Evolutionary conservation across 805 yeast genomes (phyloP), one percentile per base, ranked within the genome.

Genomic region (Myxozyma monticola): DNA sequence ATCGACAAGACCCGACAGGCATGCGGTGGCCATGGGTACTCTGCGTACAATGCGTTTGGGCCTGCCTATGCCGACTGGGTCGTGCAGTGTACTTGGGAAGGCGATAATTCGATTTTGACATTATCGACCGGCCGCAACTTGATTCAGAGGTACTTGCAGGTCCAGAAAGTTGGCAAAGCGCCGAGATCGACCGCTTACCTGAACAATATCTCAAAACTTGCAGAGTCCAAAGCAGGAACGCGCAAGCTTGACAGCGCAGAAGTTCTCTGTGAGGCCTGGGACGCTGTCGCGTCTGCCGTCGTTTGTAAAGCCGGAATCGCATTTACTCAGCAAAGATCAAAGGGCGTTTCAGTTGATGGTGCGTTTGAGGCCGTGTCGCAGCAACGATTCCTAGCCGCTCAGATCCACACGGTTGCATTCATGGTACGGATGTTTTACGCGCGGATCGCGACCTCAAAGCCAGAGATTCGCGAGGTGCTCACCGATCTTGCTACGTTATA

Each of bases 21-120:
- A 1, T 89, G 96, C 70, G 96, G 97, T 67, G 97, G 97, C 28
- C 96, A 87, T 69, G 97, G 97, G 35, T 90, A 90, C 71, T 88
- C 95, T 21, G 81, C 89, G n/a, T 90, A 90, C 70, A 81, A 88
- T 58, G 96, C 90, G 1, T 86, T 90, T 66, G 96, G 95, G 35
- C 87, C 84, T 66, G 89, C 89, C 10, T 88, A 81, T 73, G 78
- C 78, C 56, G 97, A 90, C 68, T 91, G 95, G 88, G 96, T 86
- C n/a, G 96, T 90, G 35, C 96, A 90, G 72, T 89, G 96, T 70
- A 90, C 97, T 17, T 90, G 97, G 97, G 97, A 90, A 73, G 97
- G 97, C 69, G 97, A 90, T 69, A 90, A 90, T 73, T 89, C 83
- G 63, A 84, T 90, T 37, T 75, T 90, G 57, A 85, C 89, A 1